phyloP scores from a whole-genome alignment of 148 eudicot species.

The Cornus kousa region DNA sequence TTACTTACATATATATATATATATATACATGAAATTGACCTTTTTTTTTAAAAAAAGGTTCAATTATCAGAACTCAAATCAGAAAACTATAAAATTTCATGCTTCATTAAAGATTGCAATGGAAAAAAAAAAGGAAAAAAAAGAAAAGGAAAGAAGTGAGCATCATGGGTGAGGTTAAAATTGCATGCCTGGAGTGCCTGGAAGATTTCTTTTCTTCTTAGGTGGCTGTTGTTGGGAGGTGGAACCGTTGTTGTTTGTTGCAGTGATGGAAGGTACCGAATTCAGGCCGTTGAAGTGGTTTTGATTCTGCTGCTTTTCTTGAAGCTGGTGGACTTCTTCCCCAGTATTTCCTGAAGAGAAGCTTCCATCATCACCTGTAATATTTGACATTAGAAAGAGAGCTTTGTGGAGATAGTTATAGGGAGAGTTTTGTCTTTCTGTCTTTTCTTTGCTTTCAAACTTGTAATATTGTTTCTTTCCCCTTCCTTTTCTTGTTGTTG shows the following conservation, averaged over 20 bases:
- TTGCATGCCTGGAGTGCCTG: slow-evolving; percentile 68
- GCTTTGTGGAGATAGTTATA: not conserved
- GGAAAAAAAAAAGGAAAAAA: not conserved
- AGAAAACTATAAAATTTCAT: not conserved
- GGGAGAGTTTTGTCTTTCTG: not conserved
- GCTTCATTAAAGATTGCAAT: not conserved
- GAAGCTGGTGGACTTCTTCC: slow-evolving; percentile 29
- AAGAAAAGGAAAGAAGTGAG: not conserved
- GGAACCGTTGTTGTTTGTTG: slow-evolving; percentile 27
- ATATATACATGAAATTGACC: no score
- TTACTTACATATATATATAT: no score
- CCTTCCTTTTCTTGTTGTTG: not conserved
- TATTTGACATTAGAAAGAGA: slow-evolving; percentile 33
- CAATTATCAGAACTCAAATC: not conserved
- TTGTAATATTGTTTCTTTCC: not conserved
- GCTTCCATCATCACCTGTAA: slow-evolving; percentile 50
- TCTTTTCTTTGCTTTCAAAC: slow-evolving; percentile 1
- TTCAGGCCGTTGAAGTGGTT: slow-evolving; percentile 4
- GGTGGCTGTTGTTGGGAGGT: slow-evolving; percentile 27
- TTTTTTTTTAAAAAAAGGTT: not conserved
- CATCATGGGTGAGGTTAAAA: not conserved
- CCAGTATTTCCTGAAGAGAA: slow-evolving; percentile 44
- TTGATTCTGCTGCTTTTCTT: slow-evolving; percentile 17
- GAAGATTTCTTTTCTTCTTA: slow-evolving; percentile 59
- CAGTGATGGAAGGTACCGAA: slow-evolving; percentile 4